Base-by-base conservation (phyloP, 2,329 filamentous ascomycete species). In the Microdochium trichocladiopsis region DNA sequence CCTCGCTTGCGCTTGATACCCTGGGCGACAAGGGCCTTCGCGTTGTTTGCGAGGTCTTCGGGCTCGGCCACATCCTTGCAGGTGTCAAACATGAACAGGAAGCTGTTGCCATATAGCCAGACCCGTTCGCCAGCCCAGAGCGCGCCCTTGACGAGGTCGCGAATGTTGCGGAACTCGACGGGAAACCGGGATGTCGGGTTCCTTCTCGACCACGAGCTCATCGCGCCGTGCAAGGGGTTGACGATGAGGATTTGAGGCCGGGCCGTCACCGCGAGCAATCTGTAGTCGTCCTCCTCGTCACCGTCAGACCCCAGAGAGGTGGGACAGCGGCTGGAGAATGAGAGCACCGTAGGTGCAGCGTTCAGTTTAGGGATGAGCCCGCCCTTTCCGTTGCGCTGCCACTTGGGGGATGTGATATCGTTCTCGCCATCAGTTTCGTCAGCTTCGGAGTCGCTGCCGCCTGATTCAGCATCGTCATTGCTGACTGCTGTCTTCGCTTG, bases 21-120 rank as follows among this genome's bases (percentile, higher is more conserved):
- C 18, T 58, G 60, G 28, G 53, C 53, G 41, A 57, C 57, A 9
- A 57, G 55, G 51, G 52, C 57, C 52, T 62, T 63, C 33, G 53
- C 63, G 31, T 69, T 65, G n/a, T 63, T 57, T 1, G 57, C 58
- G 1, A 58, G 51, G 1, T 57, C 53, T 1, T 62, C 57, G 36
- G 53, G 61, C 10, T 69, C 65, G 1, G 71, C 66, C 49, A 94
- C 78, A 66, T 96, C 87, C 61, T 80, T 79, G 21, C 81, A 80
- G 25, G 95, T 73, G 66, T 97, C 91, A 55, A 99, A 82, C 92
- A 97, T 97, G 72, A 89, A 91, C 23, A 99, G 69, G 79, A 91
- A 97, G 1, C 82, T 85, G 41, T 83, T 81, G 6, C 93, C 92
- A 63, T 95, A 96, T 21, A 97, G 72, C 90, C 93, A 97, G 8